These are phyloP conservation scores for Hibiscus trionum DNA, from an alignment of 345 rosid species.

Conservation along the genomic window DNA sequence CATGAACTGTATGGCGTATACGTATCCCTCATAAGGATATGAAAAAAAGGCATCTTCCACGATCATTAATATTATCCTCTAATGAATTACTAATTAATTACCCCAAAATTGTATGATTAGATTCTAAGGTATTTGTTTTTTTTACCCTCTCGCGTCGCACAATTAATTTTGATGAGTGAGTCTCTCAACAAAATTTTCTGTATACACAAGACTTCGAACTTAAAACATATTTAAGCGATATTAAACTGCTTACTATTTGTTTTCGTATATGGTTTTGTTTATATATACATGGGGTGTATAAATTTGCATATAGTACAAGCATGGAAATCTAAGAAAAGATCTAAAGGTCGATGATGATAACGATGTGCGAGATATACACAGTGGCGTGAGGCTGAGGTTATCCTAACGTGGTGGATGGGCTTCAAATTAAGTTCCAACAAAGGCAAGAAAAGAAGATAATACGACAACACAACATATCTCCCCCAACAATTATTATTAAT, in stretches of 20 bases:
- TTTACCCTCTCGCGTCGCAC: no score
- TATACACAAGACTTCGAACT: no score
- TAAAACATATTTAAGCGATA: no score
- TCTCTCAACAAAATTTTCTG: no score
- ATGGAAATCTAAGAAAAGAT: not conserved
- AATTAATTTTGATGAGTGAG: no score
- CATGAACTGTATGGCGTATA: not conserved
- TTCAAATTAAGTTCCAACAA: conserved; percentile 7
- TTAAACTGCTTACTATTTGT: not conserved
- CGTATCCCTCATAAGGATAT: not conserved
- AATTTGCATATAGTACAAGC: not conserved
- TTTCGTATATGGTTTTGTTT: not conserved
- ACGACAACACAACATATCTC: not conserved
- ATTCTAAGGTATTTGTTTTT: not conserved
- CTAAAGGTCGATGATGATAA: not conserved
- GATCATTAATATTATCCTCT: not conserved
- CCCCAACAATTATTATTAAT: conserved; percentile 13
- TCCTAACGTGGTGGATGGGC: conserved; percentile 30
- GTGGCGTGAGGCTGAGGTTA: conserved; percentile 47
- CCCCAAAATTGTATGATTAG: not conserved
- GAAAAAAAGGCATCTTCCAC: not conserved
- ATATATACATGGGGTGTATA: not conserved
- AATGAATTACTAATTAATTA: not conserved
- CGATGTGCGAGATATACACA: conserved; percentile 7
- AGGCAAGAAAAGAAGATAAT: conserved; percentile 5